These are phyloP conservation scores for Coniochaeta sp. DNA, from an alignment of 2,329 filamentous ascomycete genomes.

Conservation along the genomic window DNA sequence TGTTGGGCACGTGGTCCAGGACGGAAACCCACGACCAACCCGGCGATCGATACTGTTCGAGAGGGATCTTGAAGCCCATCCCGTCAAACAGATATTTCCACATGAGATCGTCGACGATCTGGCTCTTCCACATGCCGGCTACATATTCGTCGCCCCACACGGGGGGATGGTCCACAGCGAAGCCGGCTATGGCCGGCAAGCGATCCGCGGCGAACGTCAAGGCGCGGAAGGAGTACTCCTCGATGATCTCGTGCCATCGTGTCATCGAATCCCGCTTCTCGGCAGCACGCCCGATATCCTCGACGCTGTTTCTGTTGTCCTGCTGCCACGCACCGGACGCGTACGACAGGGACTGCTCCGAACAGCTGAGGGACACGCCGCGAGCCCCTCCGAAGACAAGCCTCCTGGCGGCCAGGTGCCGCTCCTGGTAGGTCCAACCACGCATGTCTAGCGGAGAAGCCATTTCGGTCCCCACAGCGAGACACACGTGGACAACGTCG, in stretches of 20 bases:
- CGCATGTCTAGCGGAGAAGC: not conserved
- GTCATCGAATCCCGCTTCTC: not conserved
- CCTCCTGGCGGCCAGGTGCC: not conserved
- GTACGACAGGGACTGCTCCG: not conserved
- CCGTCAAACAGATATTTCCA: not conserved
- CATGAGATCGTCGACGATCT: constrained; percentile 3
- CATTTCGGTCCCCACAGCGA: not conserved
- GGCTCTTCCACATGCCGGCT: constrained; percentile 5
- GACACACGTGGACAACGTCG: not conserved
- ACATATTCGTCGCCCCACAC: not conserved
- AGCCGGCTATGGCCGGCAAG: constrained; percentile 3
- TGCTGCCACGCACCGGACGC: not conserved
- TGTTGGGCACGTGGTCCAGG: constrained; percentile 3
- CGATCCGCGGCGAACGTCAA: not conserved
- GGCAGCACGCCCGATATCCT: not conserved
- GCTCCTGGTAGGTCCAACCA: constrained; percentile 6
- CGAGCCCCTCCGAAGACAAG: not conserved
- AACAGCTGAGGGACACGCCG: constrained; percentile 2
- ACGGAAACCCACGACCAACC: constrained; percentile 5
- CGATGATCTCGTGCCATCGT: constrained; percentile 3
- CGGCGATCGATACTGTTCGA: not conserved
- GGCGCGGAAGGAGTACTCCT: constrained; percentile 2
- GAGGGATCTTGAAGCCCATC: not conserved
- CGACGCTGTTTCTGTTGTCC: not conserved
- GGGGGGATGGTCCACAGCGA: not conserved